These are phyloP conservation scores for Fistulifera pelliculosa DNA, from an alignment of 108 stramenopile species.

Conservation along the genomic window DNA sequence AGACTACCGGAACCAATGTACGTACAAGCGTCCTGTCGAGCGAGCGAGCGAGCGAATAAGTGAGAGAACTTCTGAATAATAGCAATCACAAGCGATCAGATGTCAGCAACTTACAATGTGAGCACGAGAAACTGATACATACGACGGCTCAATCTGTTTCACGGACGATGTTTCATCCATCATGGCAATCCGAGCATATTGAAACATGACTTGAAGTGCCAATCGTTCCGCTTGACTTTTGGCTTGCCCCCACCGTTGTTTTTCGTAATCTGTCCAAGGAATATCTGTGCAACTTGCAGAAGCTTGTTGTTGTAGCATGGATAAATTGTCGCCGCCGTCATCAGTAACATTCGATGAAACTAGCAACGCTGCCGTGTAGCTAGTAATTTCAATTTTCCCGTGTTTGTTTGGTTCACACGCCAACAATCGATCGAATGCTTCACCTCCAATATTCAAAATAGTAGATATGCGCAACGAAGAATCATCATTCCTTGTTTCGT, in stretches of 20 bases:
- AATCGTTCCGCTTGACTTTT: slow-evolving; percentile 28
- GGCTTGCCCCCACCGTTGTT: slow-evolving; percentile 17
- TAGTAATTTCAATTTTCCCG: neutral
- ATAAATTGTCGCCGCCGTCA: too few relatives aligned
- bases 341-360: too few relatives aligned
- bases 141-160: too few relatives aligned
- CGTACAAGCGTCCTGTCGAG: slow-evolving; percentile 80
- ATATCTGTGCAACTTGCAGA: too few relatives aligned
- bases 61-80: too few relatives aligned
- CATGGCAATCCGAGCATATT: slow-evolving; percentile 39
- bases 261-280: slow-evolving; percentile 26
- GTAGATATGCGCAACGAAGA: too few relatives aligned
- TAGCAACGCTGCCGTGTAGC: neutral
- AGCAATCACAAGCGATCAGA: too few relatives aligned
- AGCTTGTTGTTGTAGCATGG: too few relatives aligned
- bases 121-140: too few relatives aligned
- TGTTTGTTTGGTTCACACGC: slow-evolving; percentile 3
- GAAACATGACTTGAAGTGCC: slow-evolving; percentile 39
- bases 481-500: too few relatives aligned
- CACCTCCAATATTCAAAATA: slow-evolving; percentile 16
- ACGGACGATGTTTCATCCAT: slow-evolving; percentile 6
- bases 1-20: slow-evolving; percentile 75
- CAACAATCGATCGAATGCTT: slow-evolving; percentile 12
- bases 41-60: slow-evolving; percentile 13
- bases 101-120: too few relatives aligned